Conservation (phyloP, 768 basidiomycete species). For the Podaxis sp. region DNA sequence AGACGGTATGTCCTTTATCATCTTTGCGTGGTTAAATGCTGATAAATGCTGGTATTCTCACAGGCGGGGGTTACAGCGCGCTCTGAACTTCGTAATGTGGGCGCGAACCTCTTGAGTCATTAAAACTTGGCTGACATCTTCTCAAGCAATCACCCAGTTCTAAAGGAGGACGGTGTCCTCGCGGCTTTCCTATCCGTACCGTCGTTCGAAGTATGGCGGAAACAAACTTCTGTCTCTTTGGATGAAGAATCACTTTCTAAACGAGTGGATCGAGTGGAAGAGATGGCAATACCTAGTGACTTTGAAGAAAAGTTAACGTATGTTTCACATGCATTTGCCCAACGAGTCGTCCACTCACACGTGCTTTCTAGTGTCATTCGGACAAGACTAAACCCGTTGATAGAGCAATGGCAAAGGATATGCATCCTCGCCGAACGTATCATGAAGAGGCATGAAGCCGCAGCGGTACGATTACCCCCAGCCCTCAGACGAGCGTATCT, state of each 20-base stretch:
- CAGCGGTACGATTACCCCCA: conserved; percentile 76
- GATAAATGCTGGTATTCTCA: conserved; percentile 6
- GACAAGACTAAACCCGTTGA: conserved; percentile 65
- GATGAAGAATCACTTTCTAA: conserved; percentile 88
- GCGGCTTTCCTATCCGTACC: conserved; percentile 78
- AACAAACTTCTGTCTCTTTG: conserved; percentile 65
- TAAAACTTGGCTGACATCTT: neutral
- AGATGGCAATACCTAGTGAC: conserved; percentile 91
- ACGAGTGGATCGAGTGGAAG: conserved; percentile 74
- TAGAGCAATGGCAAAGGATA: conserved; percentile 91
- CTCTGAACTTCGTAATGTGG: conserved; percentile 74
- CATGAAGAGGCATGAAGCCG: conserved; percentile 86
- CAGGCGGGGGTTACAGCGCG: conserved; percentile 78
- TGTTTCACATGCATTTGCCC: conserved; percentile 16
- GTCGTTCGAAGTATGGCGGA: conserved; percentile 86
- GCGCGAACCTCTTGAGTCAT: conserved; percentile 19
- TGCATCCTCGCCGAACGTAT: conserved; percentile 84
- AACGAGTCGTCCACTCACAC: conserved; percentile 8
- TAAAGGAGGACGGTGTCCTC: conserved; percentile 83
- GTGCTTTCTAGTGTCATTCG: conserved; percentile 57
- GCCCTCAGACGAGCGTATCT: conserved; percentile 59
- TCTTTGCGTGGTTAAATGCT: neutral
- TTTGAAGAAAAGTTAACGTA: conserved; percentile 86
- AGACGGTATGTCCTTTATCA: conserved; percentile 47
- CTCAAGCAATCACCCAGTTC: conserved; percentile 79